Percentiles rank a stretch among this genome's conserved stretches.
Evolutionary conservation across 306 rosid species (phyloP).

Genomic region (Gastrolobium bilobum): DNA sequence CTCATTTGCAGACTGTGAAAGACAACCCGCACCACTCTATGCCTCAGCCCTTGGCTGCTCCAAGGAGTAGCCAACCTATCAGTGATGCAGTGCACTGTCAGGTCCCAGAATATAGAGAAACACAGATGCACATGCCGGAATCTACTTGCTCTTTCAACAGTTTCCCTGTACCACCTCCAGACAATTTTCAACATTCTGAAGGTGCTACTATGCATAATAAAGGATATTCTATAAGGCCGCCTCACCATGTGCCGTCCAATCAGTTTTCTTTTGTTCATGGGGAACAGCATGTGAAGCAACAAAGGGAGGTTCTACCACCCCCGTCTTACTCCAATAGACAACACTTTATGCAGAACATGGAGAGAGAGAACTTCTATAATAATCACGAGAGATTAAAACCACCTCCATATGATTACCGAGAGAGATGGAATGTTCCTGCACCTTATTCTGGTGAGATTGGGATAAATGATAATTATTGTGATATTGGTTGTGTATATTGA

Average conservation of each 20-base stretch:
- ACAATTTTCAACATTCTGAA: slow-evolving; percentile 61
- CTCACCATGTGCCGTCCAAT: slow-evolving; percentile 74
- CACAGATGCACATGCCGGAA: slow-evolving; percentile 65
- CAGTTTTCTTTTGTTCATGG: slow-evolving; percentile 83
- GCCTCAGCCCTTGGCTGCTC: slow-evolving; percentile 64
- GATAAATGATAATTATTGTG: slow-evolving; percentile 1
- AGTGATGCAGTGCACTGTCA: slow-evolving; percentile 62
- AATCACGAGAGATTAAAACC: slow-evolving; percentile 89
- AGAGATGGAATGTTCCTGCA: slow-evolving; percentile 75
- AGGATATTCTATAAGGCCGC: slow-evolving; percentile 76
- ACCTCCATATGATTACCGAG: slow-evolving; percentile 69
- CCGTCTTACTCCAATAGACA: slow-evolving; percentile 73
- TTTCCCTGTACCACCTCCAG: slow-evolving; percentile 61
- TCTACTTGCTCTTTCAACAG: slow-evolving; percentile 63
- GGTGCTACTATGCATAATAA: slow-evolving; percentile 59
- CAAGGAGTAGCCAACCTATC: slow-evolving; percentile 64
- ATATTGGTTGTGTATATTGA: slow-evolving; percentile 17
- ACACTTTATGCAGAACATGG: slow-evolving; percentile 67
- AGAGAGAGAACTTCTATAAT: slow-evolving; percentile 76
- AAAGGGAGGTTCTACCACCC: slow-evolving; percentile 72
- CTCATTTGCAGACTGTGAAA: slow-evolving; percentile 60
- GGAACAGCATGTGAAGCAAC: slow-evolving; percentile 71
- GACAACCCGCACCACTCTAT: slow-evolving; percentile 57
- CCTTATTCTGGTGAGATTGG: slow-evolving; percentile 69
- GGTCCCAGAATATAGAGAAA: slow-evolving; percentile 71